Percentiles rank a stretch among this genome's conserved stretches.
phyloP scores from a whole-genome alignment of 164 flowering plant genomes.

The Magnolia officinalis region DNA sequence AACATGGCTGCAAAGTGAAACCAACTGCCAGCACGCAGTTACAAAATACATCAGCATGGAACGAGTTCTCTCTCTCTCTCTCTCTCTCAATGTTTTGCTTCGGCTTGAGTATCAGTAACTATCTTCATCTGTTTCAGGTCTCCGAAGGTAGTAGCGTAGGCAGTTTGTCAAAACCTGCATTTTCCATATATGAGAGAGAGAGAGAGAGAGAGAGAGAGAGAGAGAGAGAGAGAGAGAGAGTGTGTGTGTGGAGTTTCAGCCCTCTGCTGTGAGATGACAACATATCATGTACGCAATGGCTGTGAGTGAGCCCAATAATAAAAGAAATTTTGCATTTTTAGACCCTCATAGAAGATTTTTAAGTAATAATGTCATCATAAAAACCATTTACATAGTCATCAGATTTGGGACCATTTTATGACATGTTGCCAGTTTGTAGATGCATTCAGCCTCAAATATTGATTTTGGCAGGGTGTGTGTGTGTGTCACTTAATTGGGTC shows the following conservation, averaged over 20 bases:
- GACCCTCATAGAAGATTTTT: neutral
- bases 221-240: neutral
- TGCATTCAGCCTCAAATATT: no score
- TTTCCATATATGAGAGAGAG: conserved; percentile 10
- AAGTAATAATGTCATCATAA: neutral
- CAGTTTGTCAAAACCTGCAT: conserved; percentile 82
- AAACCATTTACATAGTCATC: neutral
- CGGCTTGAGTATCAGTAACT: conserved; percentile 48
- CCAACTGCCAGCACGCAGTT: no score
- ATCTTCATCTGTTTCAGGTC: conserved; percentile 50
- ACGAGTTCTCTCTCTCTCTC: no score
- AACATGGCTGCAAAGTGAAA: no score
- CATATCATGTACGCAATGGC: neutral
- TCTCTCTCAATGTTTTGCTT: neutral
- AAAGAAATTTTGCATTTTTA: neutral
- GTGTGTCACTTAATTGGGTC: no score
- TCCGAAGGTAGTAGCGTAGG: conserved; percentile 82
- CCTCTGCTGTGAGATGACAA: neutral
- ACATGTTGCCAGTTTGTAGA: no score
- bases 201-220: conserved; percentile 7
- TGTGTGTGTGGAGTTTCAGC: no score
- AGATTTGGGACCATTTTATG: no score
- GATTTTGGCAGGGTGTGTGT: no score
- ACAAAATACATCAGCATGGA: no score
- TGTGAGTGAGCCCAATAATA: neutral